Conservation (phyloP, 352 stramenopile species). For the Thalassiosira mediterranea region DNA sequence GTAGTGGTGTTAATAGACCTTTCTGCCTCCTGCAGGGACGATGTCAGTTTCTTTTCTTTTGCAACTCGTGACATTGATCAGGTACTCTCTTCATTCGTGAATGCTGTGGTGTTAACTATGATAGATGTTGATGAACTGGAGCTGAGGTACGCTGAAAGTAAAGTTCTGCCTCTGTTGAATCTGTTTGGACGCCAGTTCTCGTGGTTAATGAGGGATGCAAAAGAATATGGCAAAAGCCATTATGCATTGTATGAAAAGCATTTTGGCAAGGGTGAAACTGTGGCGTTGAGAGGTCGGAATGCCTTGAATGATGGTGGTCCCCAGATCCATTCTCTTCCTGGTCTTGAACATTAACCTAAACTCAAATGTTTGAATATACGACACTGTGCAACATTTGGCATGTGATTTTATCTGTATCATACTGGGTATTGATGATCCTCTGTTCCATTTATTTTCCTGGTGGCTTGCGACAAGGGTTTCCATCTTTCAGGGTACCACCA, state of each 20-base stretch:
- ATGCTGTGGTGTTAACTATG: slow-evolving; percentile 32
- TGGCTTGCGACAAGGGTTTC: too few relatives aligned
- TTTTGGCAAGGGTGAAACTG: slow-evolving; percentile 16
- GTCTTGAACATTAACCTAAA: too few relatives aligned
- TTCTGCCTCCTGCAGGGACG: too few relatives aligned
- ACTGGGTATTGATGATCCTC: too few relatives aligned
- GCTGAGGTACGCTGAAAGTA: not conserved
- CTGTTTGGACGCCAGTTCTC: slow-evolving; percentile 34
- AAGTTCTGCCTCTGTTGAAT: not conserved
- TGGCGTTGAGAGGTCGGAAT: not conserved
- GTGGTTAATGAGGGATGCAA: slow-evolving; percentile 36
- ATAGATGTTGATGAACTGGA: slow-evolving; percentile 27
- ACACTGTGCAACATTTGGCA: too few relatives aligned
- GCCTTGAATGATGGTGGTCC: not conserved
- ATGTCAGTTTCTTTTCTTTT: slow-evolving; percentile 30
- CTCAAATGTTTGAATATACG: too few relatives aligned
- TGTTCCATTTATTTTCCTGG: too few relatives aligned
- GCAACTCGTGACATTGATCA: slow-evolving; percentile 43
- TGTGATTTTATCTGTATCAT: too few relatives aligned
- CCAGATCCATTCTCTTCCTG: not conserved
- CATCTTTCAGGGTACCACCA: too few relatives aligned
- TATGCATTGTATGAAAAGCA: slow-evolving; percentile 35
- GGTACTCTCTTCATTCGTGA: slow-evolving; percentile 38
- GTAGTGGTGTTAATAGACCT: too few relatives aligned
- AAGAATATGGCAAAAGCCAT: slow-evolving; percentile 26